Percentiles rank a stretch among this genome's conserved stretches.
Evolutionary conservation across 1,284 basidiomycete genomes (phyloP).

Genomic region (Apiotrichum siamense): DNA sequence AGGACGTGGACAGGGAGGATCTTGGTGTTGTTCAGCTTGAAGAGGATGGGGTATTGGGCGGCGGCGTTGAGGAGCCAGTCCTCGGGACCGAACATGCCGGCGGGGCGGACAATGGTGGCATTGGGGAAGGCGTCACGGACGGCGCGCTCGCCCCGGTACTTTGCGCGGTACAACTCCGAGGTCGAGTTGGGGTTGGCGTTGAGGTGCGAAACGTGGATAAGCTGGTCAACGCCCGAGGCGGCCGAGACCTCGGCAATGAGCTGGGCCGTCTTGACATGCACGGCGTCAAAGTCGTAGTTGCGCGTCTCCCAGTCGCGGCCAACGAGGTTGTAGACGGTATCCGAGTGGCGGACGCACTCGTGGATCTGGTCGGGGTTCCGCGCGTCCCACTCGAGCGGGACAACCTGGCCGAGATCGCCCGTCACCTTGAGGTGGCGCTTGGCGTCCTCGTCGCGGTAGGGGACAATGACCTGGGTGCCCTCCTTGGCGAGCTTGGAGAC

Average conservation of each 20-base stretch:
- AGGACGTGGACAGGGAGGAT: conserved; percentile 88
- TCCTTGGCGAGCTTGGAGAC: conserved; percentile 89
- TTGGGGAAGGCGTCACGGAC: conserved; percentile 79
- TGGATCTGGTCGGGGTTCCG: conserved; percentile 81
- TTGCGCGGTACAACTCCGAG: conserved; percentile 81
- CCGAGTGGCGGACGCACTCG: conserved; percentile 91
- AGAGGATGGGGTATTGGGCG: conserved; percentile 85
- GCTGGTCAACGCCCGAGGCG: conserved; percentile 68
- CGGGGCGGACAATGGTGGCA: conserved; percentile 86
- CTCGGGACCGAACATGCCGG: conserved; percentile 83
- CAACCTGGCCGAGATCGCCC: conserved; percentile 95
- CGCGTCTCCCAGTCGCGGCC: conserved; percentile 89
- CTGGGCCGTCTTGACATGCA: conserved; percentile 54
- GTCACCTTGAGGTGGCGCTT: conserved; percentile 84
- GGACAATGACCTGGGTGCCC: conserved; percentile 90
- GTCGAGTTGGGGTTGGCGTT: conserved; percentile 76
- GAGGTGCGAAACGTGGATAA: conserved; percentile 93
- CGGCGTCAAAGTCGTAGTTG: conserved; percentile 71
- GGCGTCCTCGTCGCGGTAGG: conserved; percentile 94
- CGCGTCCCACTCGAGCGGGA: conserved; percentile 94
- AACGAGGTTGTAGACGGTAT: conserved; percentile 92
- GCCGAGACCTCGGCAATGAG: conserved; percentile 76
- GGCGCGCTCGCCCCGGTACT: conserved; percentile 82
- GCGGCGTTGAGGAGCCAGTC: conserved; percentile 92
- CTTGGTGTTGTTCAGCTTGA: conserved; percentile 87